These are phyloP conservation scores for Phaeophleospora eucalypticola DNA, from an alignment of 2,329 filamentous ascomycete genomes.

Conservation along the genomic window DNA sequence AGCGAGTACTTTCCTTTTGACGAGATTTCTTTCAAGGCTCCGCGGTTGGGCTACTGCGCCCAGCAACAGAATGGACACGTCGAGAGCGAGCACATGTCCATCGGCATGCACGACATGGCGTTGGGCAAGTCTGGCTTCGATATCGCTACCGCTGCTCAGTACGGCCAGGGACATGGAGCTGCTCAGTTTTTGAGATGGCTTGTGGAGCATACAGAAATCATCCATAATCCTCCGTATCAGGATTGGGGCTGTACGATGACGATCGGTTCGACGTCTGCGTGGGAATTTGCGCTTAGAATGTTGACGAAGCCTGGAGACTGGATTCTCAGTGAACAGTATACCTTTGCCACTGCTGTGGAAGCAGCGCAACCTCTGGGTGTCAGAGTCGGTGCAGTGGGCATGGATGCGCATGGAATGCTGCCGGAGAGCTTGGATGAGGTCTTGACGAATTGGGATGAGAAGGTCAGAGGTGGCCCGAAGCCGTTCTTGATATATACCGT, in stretches of 20 bases:
- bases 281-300: constrained; percentile 81
- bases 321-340: constrained; percentile 84
- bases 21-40: constrained; percentile 69
- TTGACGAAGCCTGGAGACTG: constrained; percentile 72
- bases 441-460: constrained; percentile 61
- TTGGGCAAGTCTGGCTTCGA: constrained; percentile 64
- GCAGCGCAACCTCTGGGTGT: constrained; percentile 61
- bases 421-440: constrained; percentile 59
- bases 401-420: constrained; percentile 64
- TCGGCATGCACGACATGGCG: constrained; percentile 79
- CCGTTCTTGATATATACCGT: constrained; percentile 67
- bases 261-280: constrained; percentile 77
- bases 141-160: constrained; percentile 85
- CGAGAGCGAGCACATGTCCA: constrained; percentile 57
- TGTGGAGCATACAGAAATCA: constrained; percentile 91
- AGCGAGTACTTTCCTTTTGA: constrained; percentile 91
- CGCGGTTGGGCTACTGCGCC: constrained; percentile 59
- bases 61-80: constrained; percentile 61
- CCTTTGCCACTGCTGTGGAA: constrained; percentile 74
- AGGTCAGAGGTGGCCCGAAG: constrained; percentile 55
- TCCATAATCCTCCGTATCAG: constrained; percentile 78
- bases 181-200: constrained; percentile 86
- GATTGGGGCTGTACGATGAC: constrained; percentile 87
- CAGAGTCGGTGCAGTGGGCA: constrained; percentile 56
- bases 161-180: constrained; percentile 80